Evolutionary conservation across 495 filamentous ascomycete species (phyloP), one percentile per base, ranked within the genome.

Genomic region (Penicillium diatomitis): DNA sequence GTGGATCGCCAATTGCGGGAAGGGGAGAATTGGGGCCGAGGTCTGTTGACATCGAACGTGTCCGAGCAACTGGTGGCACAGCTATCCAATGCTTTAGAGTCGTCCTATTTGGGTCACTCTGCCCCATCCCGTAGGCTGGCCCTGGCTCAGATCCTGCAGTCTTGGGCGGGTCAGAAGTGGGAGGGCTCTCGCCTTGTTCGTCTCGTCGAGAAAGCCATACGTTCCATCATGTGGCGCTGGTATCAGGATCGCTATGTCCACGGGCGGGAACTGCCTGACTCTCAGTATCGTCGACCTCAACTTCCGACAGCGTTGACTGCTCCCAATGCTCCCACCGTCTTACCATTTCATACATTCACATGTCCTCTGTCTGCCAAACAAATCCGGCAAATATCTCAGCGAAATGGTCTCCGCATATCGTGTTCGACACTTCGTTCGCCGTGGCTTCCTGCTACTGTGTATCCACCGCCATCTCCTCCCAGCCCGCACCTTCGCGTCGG

Each of bases 281-380:
- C 73, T 6, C 77, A 73, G 48, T 96, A 96, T 62, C 69, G 69
- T 43, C 75, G 92, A 44, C 89, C 88, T 32, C 84, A 81, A 51
- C 72, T 95, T 38, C 92, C 94, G 5, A 60, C 79, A 27, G 74
- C 78, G 32, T 67, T 99, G 31, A 76, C 90, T 11, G 79, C 92
- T 6, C 94, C 94, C 4, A 84, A 86, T 44, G 92, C 92, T 11
- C 92, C 92, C 8, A 99, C 92, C 0, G 90, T 99, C 9, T 72
- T 99, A 3, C 92, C 92, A n/a, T 99, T 99, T 58, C 94, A 99
- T 61, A 97, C 92, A 3, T 99, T 99, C 62, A 97, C 92, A 33
- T 95, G 86, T 55, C 92, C 92, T 0, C 69, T 99, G 47, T 90
- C 88, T 9, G 90, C 92, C 2, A 91, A 90, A 62, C 88, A 96